Evolutionary conservation across 2,329 filamentous ascomycete species (phyloP), one percentile per base, ranked within the genome.

Genomic region (Fusarium guadeloupense): DNA sequence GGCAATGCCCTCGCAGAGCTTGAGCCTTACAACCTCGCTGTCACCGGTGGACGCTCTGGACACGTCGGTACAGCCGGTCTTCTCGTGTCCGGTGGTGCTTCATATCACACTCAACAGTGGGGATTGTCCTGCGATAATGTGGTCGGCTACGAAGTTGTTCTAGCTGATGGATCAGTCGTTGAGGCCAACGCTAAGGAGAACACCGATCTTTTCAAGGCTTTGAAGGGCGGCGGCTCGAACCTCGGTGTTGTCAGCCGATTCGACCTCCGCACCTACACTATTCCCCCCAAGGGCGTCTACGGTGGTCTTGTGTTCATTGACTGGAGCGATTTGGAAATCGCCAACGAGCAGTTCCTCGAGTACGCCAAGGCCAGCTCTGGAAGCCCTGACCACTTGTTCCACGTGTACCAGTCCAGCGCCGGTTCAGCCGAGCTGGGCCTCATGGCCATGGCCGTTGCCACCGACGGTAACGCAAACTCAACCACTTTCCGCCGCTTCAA

Each of bases 121-220:
- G 71, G 70, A 20, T 67, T 65, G 45, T 44, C 62, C 3, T 63
- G 63, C 34, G 68, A 71, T 39, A 70, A 69, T 30, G 65, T 73
- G 3, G 20, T 65, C 19, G 72, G 72, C 34, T 79, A 73, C 50
- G 72, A 80, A 48, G 72, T 81, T 12, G 79, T 82, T 4, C 72
- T 80, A 1, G 73, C 76, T 0, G 69, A 72, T 48, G 79, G 80
- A 9, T 47, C 59, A 2, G 71, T 81, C n/a, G 67, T 80, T 6
- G 72, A 74, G 5, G 79, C 75, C 6, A 78, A 72, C 20, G 62
- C 59, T 1, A 56, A 70, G 5, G 66, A 71, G 4, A 72, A 80
- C 59, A 26, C 67, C 0, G 72, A 76, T 34, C 67, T 77, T 1
- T 76, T 72, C 67, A 70, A 70, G 64, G 73, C 71, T 1, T 56